Evolutionary conservation across 768 basidiomycete genomes (phyloP), one percentile per base, ranked within the genome.

Genomic region (Pleurotus giganteus): DNA sequence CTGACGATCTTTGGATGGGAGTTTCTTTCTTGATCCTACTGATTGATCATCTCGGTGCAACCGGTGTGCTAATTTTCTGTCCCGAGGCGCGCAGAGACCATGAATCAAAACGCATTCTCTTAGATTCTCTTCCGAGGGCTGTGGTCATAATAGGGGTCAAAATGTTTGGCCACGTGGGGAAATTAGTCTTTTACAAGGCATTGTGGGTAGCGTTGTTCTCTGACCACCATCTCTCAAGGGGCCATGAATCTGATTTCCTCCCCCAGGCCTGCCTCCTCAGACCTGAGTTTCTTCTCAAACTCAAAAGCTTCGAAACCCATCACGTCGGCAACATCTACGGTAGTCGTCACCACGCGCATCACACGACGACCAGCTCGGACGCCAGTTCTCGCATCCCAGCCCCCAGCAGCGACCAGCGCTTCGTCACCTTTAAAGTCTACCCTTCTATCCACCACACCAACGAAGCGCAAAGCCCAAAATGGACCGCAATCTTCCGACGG

Each of bases 391-490:
- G 57, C 56, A 46, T 46, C 39, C 56, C 47, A 6, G 50, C 56
- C 61, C 46, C 61, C 60, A 17, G 58, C 64, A 21, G 51, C 61
- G 15, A 49, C 61, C 2, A 63, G 61, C 12, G 61, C 64, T 19
- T 44, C 65, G 2, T 47, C 62, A n/a, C 68, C 69, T 12, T 67
- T 68, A 4, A 67, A 70, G 5, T 64, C 66, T 9, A 65, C 67
- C 3, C 67, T 63, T 53, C 65, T 68, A 4, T 60, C 63, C 2
- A 63, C 61, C 42, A 51, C 58, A 1, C 19, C 57, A 4, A 62
- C 55, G 55, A 78, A 77, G 54, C 73, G 76, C 47, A 51, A 76
- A 74, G 61, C 64, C 65, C 24, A 42, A 60, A 44, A 65, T 69
- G 0, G 28, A 47, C 23, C 57, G 34, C 23, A 59, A 53, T 19